These are phyloP conservation scores for Acanthochlamys bracteata DNA, from an alignment of 106 monocot species.

Conservation along the genomic window DNA sequence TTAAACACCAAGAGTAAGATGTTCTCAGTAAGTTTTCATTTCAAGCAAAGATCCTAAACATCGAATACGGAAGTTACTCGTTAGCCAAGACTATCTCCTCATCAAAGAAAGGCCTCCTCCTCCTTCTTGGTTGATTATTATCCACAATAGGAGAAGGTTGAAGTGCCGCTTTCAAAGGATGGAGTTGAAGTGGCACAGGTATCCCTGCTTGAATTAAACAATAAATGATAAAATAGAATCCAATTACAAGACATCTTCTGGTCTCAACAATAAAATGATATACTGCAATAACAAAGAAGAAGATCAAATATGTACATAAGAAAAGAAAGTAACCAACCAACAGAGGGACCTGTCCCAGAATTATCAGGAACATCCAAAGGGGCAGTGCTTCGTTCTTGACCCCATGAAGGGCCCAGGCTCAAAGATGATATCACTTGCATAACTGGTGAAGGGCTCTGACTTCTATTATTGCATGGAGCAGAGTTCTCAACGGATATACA, in stretches of 20 bases:
- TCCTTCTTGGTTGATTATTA: constrained; percentile 18
- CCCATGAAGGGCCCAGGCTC: background rate
- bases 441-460: constrained; percentile 30
- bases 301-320: background rate
- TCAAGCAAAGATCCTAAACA: background rate
- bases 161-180: constrained; percentile 24
- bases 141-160: constrained; percentile 34
- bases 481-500: constrained; percentile 9
- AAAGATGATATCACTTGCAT: constrained; percentile 20
- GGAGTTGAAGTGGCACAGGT: background rate
- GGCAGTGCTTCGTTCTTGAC: constrained; percentile 5
- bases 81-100: constrained; percentile 44
- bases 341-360: constrained; percentile 11
- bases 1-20: no score
- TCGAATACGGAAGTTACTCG: constrained; percentile 21
- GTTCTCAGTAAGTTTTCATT: no score
- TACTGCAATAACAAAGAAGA: background rate
- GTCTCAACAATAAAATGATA: background rate
- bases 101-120: constrained; percentile 41
- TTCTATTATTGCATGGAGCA: constrained; percentile 3
- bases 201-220: no score
- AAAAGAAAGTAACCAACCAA: constrained; percentile 22
- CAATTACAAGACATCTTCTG: no score
- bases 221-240: no score
- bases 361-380: constrained; percentile 18